Percentiles rank a stretch among this genome's conserved stretches.
phyloP scores from a whole-genome alignment of 2,329 filamentous ascomycete genomes.

The Apiospora rasikravindrae region DNA sequence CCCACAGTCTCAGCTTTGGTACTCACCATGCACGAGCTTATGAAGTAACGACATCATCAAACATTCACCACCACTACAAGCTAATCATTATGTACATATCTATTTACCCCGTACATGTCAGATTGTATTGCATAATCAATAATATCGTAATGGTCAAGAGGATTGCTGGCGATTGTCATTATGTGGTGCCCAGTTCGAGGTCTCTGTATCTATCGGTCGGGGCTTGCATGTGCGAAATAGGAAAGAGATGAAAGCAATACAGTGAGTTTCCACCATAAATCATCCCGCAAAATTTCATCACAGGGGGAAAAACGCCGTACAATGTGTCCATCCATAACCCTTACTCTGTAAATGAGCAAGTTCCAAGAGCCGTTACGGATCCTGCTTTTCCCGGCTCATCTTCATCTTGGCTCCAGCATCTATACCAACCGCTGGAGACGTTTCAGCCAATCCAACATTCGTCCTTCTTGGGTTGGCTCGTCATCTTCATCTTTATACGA shows the following conservation, averaged over 20 bases:
- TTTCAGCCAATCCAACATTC: not conserved
- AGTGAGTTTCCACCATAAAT: not conserved
- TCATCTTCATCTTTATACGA: not conserved
- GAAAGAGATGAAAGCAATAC: not conserved
- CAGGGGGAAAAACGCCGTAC: not conserved
- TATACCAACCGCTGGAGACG: not conserved
- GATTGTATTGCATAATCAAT: not conserved
- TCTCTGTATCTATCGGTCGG: not conserved
- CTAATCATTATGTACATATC: not conserved
- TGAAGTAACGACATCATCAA: not conserved
- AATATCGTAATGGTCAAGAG: not conserved
- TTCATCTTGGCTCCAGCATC: not conserved
- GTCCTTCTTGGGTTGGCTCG: not conserved
- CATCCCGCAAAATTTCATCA: not conserved
- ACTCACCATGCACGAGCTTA: not conserved
- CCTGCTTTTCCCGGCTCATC: not conserved
- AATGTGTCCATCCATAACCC: not conserved
- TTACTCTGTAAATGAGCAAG: not conserved
- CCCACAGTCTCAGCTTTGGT: not conserved
- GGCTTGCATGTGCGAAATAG: not conserved
- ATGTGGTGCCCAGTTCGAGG: not conserved
- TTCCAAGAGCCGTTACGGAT: not conserved
- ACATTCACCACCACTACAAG: not conserved
- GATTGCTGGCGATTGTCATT: not conserved
- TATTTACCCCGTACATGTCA: not conserved